Evolutionary conservation across 257 asterid species (phyloP).

Genomic region (Gardenia jasminoides): DNA sequence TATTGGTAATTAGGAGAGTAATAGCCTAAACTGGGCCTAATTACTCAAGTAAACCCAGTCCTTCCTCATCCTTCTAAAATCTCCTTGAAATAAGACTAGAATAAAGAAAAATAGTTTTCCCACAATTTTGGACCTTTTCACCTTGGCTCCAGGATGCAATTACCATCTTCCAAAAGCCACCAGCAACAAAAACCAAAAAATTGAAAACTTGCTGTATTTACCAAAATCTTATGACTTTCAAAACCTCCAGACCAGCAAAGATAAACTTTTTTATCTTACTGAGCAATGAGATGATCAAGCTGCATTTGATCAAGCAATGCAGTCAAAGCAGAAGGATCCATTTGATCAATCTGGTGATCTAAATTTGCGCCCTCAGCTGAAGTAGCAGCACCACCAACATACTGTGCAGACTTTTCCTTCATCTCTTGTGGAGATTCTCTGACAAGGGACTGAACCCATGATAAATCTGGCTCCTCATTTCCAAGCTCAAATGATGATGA

Average conservation of each 20-base stretch:
- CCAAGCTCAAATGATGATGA: constrained; percentile 66
- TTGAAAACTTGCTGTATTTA: constrained; percentile 25
- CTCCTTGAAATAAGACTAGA: constrained; percentile 42
- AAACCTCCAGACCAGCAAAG: constrained; percentile 29
- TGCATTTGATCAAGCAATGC: constrained; percentile 76
- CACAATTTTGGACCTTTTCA: constrained; percentile 26
- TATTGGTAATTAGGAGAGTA: constrained; percentile 38
- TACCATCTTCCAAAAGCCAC: constrained; percentile 36
- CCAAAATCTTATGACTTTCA: constrained; percentile 21
- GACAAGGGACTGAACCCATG: constrained; percentile 90
- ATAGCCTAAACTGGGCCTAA: constrained; percentile 30
- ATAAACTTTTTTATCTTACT: constrained; percentile 28
- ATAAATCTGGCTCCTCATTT: constrained; percentile 78
- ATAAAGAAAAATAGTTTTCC: constrained; percentile 32
- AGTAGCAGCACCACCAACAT: constrained; percentile 32
- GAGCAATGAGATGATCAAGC: constrained; percentile 70
- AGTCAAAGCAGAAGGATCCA: constrained; percentile 53
- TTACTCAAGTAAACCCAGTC: constrained; percentile 32
- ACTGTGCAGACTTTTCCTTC: constrained; percentile 37
- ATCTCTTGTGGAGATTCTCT: constrained; percentile 68
- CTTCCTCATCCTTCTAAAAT: constrained; percentile 36
- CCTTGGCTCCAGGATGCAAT: constrained; percentile 21
- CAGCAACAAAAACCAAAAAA: constrained; percentile 30
- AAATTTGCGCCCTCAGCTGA: constrained; percentile 31
- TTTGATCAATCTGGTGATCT: constrained; percentile 38